Conservation (phyloP, 352 stramenopile genomes). For the Phytopythium chamaehyphon region DNA sequence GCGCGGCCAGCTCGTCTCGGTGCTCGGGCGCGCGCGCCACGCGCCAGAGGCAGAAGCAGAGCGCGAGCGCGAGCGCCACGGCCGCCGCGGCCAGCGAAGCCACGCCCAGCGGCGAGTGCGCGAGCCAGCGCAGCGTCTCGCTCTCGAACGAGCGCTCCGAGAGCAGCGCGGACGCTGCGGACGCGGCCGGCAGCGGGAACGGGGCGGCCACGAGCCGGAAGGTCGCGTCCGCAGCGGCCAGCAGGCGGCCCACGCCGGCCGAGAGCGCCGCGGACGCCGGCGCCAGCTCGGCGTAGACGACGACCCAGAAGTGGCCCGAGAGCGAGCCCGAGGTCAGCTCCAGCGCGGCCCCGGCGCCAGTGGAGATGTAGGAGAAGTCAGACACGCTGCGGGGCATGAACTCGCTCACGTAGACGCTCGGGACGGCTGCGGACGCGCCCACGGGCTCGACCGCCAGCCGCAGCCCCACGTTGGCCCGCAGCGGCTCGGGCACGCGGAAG, state of each 20-base stretch:
- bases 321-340: conserved; percentile 47
- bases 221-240: conserved; percentile 6
- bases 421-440: conserved; percentile 9
- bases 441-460: conserved; percentile 22
- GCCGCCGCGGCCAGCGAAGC: conserved; percentile 41
- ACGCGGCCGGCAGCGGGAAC: conserved; percentile 22
- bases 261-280: neutral
- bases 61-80: conserved; percentile 28
- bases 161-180: conserved; percentile 17
- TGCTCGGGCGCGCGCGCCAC: conserved; percentile 57
- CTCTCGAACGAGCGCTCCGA: conserved; percentile 47
- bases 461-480: conserved; percentile 46
- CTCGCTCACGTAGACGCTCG: conserved; percentile 73
- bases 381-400: conserved; percentile 64
- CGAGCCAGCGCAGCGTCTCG: conserved; percentile 48
- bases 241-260: neutral
- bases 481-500: conserved; percentile 60
- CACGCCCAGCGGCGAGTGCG: conserved; percentile 35
- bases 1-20: conserved; percentile 42
- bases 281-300: conserved; percentile 49
- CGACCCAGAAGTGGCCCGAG: conserved; percentile 66
- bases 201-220: conserved; percentile 44
- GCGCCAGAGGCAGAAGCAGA: conserved; percentile 55
- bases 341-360: conserved; percentile 18
- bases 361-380: conserved; percentile 66